Base-by-base conservation (phyloP, 2,329 filamentous ascomycete species). In the Aspergillus sp. region DNA sequence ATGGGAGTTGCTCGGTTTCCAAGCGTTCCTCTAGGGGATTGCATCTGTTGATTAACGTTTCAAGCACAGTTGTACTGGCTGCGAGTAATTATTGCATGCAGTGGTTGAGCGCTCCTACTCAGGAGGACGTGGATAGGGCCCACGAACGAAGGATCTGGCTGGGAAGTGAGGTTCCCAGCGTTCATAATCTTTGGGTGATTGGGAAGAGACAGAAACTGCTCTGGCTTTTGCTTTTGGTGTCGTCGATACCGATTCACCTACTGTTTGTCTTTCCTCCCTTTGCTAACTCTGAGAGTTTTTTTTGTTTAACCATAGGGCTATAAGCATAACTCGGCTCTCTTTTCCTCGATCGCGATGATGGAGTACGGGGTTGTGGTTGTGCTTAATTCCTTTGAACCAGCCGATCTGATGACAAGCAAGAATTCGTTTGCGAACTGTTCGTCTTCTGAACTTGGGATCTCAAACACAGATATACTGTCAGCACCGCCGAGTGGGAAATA, bases 11-110 rank as follows among this genome's bases (percentile, higher is more conserved):
- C 19, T 19, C 19, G 19, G 19, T 19, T 19, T 19, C 19, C 19
- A 19, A 19, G 4, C 19, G 19, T 19, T 19, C 19, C 4, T 19
- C 19, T 19, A 19, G 39, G 3, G 42, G 41, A 9, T 43, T 73
- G 1, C 75, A 79, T 54, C 53, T 78, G 11, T 43, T 69, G 2
- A 72, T 79, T 54, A 79, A 79, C 57, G 46, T 66, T 0, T 54
- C 76, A 26, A 67, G 69, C 27, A 76, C 72, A 0, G 40, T 67
- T 1, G 44, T 78, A 10, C 61, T 78, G 0, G 64, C 66, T 2
- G 72, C 71, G 2, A 73, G 69, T 37, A 77, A 77, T 50, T 77
- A 75, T 46, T 70, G 66, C 42, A 77, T 78, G 71, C 77, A 81
- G 46, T 63, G 71, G 11, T 56, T 81, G 2, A 68, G 62, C 10